These are phyloP conservation scores for Microdochium nivale DNA, from an alignment of 2,329 filamentous ascomycete species.

Conservation along the genomic window DNA sequence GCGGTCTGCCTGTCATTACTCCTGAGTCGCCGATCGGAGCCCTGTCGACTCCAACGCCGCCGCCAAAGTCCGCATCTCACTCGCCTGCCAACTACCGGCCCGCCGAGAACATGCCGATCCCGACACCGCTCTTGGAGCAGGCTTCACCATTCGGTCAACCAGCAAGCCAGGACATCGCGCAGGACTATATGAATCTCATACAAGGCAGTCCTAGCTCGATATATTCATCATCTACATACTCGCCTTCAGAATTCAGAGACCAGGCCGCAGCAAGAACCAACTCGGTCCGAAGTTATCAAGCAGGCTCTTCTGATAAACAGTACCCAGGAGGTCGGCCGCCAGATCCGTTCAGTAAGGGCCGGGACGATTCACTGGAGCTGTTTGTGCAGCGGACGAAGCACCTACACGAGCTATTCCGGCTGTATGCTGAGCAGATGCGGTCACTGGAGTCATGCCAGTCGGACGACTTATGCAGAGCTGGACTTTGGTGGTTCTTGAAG, in stretches of 20 bases:
- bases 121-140: constrained; percentile 8
- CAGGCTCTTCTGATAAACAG: constrained; percentile 18
- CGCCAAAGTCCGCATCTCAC: constrained; percentile 5
- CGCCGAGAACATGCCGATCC: not conserved
- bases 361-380: constrained; percentile 57
- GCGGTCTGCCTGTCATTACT: not conserved
- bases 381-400: constrained; percentile 66
- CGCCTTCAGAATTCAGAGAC: not conserved
- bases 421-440: constrained; percentile 67
- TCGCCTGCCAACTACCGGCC: constrained; percentile 11
- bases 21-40: not conserved
- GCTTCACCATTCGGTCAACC: not conserved
- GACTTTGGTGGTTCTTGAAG: constrained; percentile 83
- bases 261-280: not conserved
- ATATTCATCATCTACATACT: not conserved
- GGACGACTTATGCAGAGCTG: constrained; percentile 61
- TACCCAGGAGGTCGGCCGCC: constrained; percentile 27
- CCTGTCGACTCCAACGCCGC: constrained; percentile 7
- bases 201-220: not conserved
- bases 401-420: constrained; percentile 65
- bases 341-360: constrained; percentile 26
- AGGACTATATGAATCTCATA: not conserved
- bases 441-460: constrained; percentile 55
- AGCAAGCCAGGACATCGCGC: not conserved
- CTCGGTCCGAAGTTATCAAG: constrained; percentile 2